Base-by-base conservation (phyloP, 2,329 filamentous ascomycete genomes). In the Rhinocladiella mackenziei region DNA sequence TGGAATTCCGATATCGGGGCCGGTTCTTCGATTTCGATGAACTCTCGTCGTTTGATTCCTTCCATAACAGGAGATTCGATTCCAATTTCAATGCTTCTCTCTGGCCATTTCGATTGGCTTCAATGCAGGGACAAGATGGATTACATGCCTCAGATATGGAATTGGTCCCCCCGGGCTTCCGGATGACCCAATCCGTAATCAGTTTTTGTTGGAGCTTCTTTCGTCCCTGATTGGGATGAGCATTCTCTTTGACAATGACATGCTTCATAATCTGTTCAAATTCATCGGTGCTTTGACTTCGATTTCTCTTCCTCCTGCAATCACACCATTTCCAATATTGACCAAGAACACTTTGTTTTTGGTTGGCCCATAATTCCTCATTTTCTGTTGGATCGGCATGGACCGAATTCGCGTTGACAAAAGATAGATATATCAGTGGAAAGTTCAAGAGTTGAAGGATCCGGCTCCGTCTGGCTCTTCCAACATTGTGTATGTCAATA, bases 271-370 rank as follows among this genome's bases (percentile, higher is more conserved):
- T 14, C n/a, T 25, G 18, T 11, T 28, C 14, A 14, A 18, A 11
- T 8, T n/a, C 30, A n/a, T 36, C 25, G 9, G 41, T n/a, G 15
- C 46, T 45, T 32, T 31, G 28, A 28, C 35, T 41, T 13, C 45
- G 26, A 5, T 14, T 23, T 31, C 45, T 36, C 17, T 49, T 32
- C 26, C 46, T 38, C 7, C 19, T 39, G 18, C 46, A 49, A 3
- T 45, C 30, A 20, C 46, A 49, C 20, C 10, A 32, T 31, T 25
- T 32, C 29, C 35, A 41, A 23, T 49, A 49, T 17, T 49, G 34
- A 9, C 20, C 36, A 5, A 49, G 18, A 26, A 41, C 39, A 18
- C 17, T 37, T 23, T 47, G 44, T 11, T 23, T 22, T 7, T n/a
- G 15, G 14, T 32, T 43, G n/a, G 23, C 31, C 37, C 41, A 45